Evolutionary conservation across 805 yeast genomes (phyloP).

Genomic region (Vanderwaltozyma yarrowii): DNA sequence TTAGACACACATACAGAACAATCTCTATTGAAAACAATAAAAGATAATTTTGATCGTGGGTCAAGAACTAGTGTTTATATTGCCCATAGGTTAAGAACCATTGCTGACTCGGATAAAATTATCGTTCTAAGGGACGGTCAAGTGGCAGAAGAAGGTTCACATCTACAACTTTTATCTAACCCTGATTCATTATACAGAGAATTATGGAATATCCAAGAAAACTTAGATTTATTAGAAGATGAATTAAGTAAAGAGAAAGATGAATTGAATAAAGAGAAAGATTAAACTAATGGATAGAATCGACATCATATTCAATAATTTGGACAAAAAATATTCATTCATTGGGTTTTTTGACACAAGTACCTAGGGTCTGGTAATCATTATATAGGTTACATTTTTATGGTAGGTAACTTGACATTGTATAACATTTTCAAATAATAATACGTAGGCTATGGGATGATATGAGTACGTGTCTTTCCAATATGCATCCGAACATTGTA

Average conservation of each 20-base stretch:
- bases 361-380: too few relatives aligned
- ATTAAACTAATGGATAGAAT: too few relatives aligned
- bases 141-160: conserved; percentile 86
- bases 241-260: conserved; percentile 11
- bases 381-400: too few relatives aligned
- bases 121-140: conserved; percentile 71
- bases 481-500: too few relatives aligned
- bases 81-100: conserved; percentile 89
- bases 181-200: conserved; percentile 59
- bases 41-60: conserved; percentile 47
- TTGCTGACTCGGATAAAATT: conserved; percentile 89
- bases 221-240: conserved; percentile 42
- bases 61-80: conserved; percentile 74
- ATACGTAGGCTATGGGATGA: too few relatives aligned
- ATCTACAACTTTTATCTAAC: conserved; percentile 45
- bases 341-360: too few relatives aligned
- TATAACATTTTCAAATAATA: too few relatives aligned
- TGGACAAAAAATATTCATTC: too few relatives aligned
- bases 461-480: too few relatives aligned
- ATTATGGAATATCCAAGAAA: conserved; percentile 90
- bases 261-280: too few relatives aligned
- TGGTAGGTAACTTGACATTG: too few relatives aligned
- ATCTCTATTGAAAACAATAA: conserved; percentile 64
- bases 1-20: conserved; percentile 95
- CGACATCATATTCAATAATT: too few relatives aligned